Conservation (phyloP, 2,329 filamentous ascomycete species). For the Hawksworthiomyces lignivorus region DNA sequence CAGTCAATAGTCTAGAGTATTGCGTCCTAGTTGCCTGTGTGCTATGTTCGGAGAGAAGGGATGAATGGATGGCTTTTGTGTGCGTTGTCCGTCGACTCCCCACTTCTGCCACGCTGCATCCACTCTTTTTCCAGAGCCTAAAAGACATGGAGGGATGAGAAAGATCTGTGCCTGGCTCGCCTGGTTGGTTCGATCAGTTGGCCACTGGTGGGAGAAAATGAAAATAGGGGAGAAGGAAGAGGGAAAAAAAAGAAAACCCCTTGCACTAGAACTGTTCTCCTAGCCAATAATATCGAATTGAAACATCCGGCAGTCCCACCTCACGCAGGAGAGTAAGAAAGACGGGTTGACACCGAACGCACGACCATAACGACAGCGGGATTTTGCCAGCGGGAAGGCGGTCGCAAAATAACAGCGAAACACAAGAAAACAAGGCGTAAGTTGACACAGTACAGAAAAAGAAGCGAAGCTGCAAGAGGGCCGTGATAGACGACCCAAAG, state of each 20-base stretch:
- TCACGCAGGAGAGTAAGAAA: not conserved
- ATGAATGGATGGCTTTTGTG: constrained; percentile 4
- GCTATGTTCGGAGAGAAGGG: constrained; percentile 3
- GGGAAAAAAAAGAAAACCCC: no score
- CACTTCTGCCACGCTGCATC: no score
- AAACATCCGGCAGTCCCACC: not conserved
- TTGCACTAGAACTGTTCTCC: no score
- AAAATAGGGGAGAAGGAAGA: not conserved
- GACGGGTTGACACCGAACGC: constrained; percentile 6
- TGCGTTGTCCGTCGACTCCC: constrained; percentile 3
- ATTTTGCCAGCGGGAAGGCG: not conserved
- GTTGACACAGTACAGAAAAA: no score
- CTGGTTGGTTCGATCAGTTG: not conserved
- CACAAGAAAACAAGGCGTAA: not conserved
- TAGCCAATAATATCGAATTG: no score
- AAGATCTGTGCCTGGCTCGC: not conserved
- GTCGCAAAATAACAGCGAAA: not conserved
- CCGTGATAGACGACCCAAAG: no score
- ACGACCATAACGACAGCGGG: constrained; percentile 2
- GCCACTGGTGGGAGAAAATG: not conserved
- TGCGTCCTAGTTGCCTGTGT: no score
- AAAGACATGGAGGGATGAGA: not conserved
- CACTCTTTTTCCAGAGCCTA: not conserved
- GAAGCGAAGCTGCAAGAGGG: no score
- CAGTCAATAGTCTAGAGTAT: not conserved